Base-by-base conservation (phyloP, 2,329 filamentous ascomycete species). In the Apiospora malaysiana region DNA sequence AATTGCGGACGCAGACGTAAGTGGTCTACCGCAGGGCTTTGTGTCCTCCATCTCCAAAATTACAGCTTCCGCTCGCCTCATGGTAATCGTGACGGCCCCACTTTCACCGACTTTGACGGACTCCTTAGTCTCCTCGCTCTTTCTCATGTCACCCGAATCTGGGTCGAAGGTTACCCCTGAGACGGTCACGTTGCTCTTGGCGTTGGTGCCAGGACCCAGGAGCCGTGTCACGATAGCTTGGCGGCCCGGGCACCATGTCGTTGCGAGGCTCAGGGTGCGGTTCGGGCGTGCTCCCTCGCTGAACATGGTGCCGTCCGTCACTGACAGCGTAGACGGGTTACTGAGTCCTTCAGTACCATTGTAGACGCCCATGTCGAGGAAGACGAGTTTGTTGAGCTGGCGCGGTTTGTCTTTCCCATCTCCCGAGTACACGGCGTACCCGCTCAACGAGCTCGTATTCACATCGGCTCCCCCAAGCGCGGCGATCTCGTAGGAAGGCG, bases 311-410 rank as follows among this genome's bases (percentile, higher is more conserved):
- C 77, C 77, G 68, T 74, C 78, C 27, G 78, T 79, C 4, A 73
- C 77, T 23, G 70, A 71, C 49, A 81, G 76, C 66, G 80, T 81
- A 0, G 79, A 79, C 49, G 79, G 78, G 72, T 81, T 81, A 68
- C 73, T 70, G 37, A 81, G 77, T 0, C 79, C 80, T 69, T 74
- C 70, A 18, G 80, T 81, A 68, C 79, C 79, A 71, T 81, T 81
- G 78, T 79, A 81, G 5, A 81, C 76, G 68, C 79, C 80, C 79
- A 81, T 78, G 68, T 81, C 79, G 32, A 81, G 74, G 71, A 81
- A 76, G 7, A 81, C 79, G 16, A 81, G 75, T 70, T 81, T 81
- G 68, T 71, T 71, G 23, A 81, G 75, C 14, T 43, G 25, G 16
- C 43, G 23, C 51, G 63, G 37, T 18, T 49, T n/a, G 40, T 37